A percentile compares a stretch with the other conserved stretches of the same genome.
Conservation (phyloP, 2,329 filamentous ascomycete species). For the Aspergillus puulaauensis region DNA sequence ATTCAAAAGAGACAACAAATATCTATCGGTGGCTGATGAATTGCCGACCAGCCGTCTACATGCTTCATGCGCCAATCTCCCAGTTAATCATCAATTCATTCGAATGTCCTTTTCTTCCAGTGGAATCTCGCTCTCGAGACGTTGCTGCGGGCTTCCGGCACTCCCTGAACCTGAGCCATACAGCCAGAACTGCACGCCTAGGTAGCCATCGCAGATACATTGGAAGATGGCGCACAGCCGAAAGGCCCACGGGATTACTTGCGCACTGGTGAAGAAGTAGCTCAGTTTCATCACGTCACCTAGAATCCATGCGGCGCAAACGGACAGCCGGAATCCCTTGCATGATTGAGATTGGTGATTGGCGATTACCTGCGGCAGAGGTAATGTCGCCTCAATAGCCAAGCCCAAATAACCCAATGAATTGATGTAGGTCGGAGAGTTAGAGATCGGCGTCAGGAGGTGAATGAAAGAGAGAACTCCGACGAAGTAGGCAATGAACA, state of each 20-base stretch:
- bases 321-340: slow-evolving; percentile 50
- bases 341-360: slow-evolving; percentile 50
- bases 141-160: slow-evolving; percentile 24
- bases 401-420: slow-evolving; percentile 47
- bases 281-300: slow-evolving; percentile 53
- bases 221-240: slow-evolving; percentile 51
- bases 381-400: slow-evolving; percentile 49
- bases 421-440: slow-evolving; percentile 43
- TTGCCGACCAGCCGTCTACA: not conserved
- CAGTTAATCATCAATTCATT: slow-evolving; percentile 31
- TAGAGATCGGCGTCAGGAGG: slow-evolving; percentile 49
- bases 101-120: slow-evolving; percentile 40
- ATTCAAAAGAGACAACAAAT: not conserved
- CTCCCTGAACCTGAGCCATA: slow-evolving; percentile 35
- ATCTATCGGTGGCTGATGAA: slow-evolving; percentile 4
- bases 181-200: slow-evolving; percentile 50
- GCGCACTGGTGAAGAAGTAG: slow-evolving; percentile 48
- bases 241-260: slow-evolving; percentile 49
- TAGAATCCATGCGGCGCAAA: slow-evolving; percentile 48
- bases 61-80: not conserved
- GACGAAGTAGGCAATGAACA: slow-evolving; percentile 56
- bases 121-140: slow-evolving; percentile 26
- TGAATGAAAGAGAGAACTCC: slow-evolving; percentile 52
- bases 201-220: slow-evolving; percentile 47
- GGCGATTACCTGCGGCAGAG: slow-evolving; percentile 48